These are phyloP conservation scores for Dalbergia oliveri DNA, from an alignment of 306 rosid species.

Conservation along the genomic window DNA sequence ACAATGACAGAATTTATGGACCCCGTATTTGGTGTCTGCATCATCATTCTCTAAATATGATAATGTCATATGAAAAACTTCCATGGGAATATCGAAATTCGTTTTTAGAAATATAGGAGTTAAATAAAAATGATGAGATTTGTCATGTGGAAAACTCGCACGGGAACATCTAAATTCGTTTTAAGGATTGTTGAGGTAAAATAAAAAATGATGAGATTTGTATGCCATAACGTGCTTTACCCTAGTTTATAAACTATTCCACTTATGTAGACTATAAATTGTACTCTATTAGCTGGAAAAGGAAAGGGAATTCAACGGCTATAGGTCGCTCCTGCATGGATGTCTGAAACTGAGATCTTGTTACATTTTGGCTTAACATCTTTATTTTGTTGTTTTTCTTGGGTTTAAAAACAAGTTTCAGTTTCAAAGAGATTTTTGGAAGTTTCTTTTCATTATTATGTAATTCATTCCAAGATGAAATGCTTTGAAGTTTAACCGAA, in stretches of 20 bases:
- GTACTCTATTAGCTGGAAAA: slow-evolving; percentile 9
- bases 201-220: no score
- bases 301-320: slow-evolving; percentile 1
- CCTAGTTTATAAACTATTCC: neutral
- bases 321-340: slow-evolving; percentile 2
- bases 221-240: slow-evolving; percentile 10
- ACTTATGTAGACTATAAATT: slow-evolving; percentile 6
- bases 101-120: neutral
- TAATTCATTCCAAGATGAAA: slow-evolving; percentile 40
- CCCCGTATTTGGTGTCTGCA: neutral
- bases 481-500: slow-evolving; percentile 46
- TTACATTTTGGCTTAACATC: slow-evolving; percentile 7
- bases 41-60: neutral
- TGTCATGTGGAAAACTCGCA: neutral
- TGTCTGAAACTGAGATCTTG: slow-evolving; percentile 21
- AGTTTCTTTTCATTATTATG: slow-evolving; percentile 17
- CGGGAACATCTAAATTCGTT: no score
- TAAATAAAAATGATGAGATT: slow-evolving; percentile 25
- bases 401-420: slow-evolving; percentile 47
- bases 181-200: no score
- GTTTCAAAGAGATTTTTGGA: slow-evolving; percentile 30
- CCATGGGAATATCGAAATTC: neutral
- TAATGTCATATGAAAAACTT: neutral
- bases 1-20: slow-evolving; percentile 17
- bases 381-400: slow-evolving; percentile 49